Evolutionary conservation across 768 basidiomycete genomes (phyloP), one percentile per base, ranked within the genome.

Genomic region (Phallus indusiatus): DNA sequence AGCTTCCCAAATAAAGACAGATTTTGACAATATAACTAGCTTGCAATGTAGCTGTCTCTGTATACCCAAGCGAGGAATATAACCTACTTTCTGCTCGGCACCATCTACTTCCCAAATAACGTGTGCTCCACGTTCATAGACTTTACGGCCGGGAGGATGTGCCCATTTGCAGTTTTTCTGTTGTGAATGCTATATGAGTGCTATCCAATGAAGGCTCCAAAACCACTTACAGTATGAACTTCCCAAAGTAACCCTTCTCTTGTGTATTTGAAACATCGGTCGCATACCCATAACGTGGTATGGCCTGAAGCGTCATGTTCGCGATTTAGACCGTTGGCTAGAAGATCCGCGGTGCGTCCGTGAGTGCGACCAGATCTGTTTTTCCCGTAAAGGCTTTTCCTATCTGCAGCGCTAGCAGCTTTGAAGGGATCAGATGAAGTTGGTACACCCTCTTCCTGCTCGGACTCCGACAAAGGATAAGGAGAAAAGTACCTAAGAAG

Each of bases 241-340:
- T 83, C 61, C 83, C 88, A 94, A 20, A 76, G 74, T 1, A 73
- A 70, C 16, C 82, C 80, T 50, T 91, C 86, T 1, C 83, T 75
- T 86, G 94, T 91, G 68, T 99, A 99, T 73, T 96, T 98, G 84
- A 97, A 96, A 74, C 95, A 99, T 61, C 83, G 80, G 64, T 94
- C 88, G 68, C 93, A 95, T 5, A 94, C 90, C 81, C 85, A 94
- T 18, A 94, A 71, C 34, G 74, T 71, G 28, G 52, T 34, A 35
- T 59, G 22, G 9, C 57, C 57, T 17, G 81, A 72, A 53, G 76
- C 76, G 62, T 83, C 83, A 3, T 74, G 77, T 17, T 75, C 73
- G 20, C 82, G 75, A 34, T 75, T 74, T 55, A 86, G 68, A 6
- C 84, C 82, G 34, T 86, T 84, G 0, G 82, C 82, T 17, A 89